Evolutionary conservation across 306 rosid species (phyloP), one percentile per base, ranked within the genome.

Genomic region (Citrullus colocynthis): DNA sequence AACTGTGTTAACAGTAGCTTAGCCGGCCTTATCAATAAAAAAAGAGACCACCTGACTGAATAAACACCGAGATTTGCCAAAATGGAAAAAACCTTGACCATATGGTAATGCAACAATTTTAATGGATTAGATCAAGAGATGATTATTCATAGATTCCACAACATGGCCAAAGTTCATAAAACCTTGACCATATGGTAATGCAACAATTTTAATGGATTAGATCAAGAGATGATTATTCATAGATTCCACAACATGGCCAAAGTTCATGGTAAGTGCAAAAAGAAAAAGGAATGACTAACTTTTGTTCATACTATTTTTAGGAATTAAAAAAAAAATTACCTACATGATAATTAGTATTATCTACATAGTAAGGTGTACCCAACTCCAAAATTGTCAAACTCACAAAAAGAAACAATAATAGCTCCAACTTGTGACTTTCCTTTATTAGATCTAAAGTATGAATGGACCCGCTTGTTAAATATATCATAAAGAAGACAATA

Each of bases 391-490:
- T 24, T 32, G 21, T 32, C 32, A 37, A 62, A 62, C 42, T 62
- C 4, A 7, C 17, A 49, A 13, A 13, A 24, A 36, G 6, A 36
- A 13, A 13, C 11, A 14, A 4, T 5, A 36, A 65, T 16, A 37
- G 28, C 21, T 65, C 49, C 28, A 3, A 7, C 3, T 65, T 36
- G 49, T 65, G 2, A 16, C 72, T 65, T 65, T 1, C 72, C 72
- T 37, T 65, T n/a, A 36, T 65, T 37, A 16, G 72, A 37, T 37
- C 7, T 14, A 65, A 36, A 39, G 49, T 65, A 65, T 65, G 28
- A 37, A 65, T 65, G 48, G 72, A 36, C 72, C 72, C 72, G 37
- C 72, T 65, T 66, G 51, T 66, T 39, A n/a, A 66, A 66, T 66
- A 66, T 39, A 66, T 39, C 11, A 66, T 66, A 41, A 66, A 66